Percentiles rank a stretch among this genome's conserved stretches.
phyloP scores from a whole-genome alignment of 164 flowering plant genomes.

The Magnolia sinica region DNA sequence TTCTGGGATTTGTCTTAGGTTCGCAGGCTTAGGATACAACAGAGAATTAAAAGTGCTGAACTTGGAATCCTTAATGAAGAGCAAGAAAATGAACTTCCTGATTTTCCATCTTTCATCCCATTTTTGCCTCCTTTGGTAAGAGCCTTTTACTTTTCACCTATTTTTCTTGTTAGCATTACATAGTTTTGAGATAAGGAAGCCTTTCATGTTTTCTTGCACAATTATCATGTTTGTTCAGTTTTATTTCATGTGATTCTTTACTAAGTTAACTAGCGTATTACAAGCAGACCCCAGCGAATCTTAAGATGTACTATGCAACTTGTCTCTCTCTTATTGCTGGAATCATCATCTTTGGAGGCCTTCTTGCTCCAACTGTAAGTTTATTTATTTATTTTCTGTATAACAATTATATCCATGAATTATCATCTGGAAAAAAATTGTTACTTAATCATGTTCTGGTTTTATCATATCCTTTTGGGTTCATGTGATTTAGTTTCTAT shows the following conservation, averaged over 20 bases:
- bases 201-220: background rate
- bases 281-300: constrained; percentile 66
- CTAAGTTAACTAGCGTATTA: background rate
- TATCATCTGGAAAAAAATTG: background rate
- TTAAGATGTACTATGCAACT: constrained; percentile 74
- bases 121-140: constrained; percentile 95
- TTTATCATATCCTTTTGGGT: background rate
- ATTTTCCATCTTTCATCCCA: constrained; percentile 93
- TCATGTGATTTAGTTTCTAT: background rate
- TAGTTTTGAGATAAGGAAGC: background rate
- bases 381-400: background rate
- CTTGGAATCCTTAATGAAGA: constrained; percentile 58
- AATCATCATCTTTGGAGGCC: constrained; percentile 89
- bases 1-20: constrained; percentile 40
- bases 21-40: constrained; percentile 89
- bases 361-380: constrained; percentile 92
- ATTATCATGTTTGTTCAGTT: background rate
- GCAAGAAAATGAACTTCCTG: constrained; percentile 75
- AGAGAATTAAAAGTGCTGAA: constrained; percentile 77
- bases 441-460: too few relatives aligned
- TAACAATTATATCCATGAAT: background rate
- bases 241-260: background rate
- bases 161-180: background rate
- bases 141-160: constrained; percentile 6
- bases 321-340: constrained; percentile 83